Evolutionary conservation across 495 filamentous ascomycete genomes (phyloP).

Genomic region (Talaromyces borbonicus): DNA sequence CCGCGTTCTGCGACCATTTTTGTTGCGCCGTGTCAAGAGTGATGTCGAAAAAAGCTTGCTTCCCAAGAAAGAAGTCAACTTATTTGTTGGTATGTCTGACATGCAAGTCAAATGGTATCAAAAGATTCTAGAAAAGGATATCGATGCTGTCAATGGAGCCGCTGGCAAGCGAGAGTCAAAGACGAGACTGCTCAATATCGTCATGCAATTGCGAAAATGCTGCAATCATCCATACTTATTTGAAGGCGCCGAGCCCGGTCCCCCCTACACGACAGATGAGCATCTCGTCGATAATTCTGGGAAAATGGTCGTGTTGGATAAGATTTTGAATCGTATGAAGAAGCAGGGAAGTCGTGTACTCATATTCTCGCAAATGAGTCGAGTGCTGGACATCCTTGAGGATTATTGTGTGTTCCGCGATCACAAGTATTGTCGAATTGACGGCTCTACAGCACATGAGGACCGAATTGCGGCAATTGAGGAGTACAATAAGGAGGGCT

Average conservation of each 20-base stretch:
- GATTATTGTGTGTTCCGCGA: conserved; percentile 96
- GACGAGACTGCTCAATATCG: conserved; percentile 96
- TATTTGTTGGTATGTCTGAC: conserved; percentile 97
- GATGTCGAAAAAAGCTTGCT: conserved; percentile 98
- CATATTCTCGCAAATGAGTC: conserved; percentile 99
- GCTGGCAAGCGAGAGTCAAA: conserved; percentile 97
- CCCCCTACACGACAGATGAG: conserved; percentile 96
- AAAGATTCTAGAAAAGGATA: conserved; percentile 98
- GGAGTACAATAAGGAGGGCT: conserved; percentile 91
- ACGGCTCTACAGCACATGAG: conserved; percentile 94
- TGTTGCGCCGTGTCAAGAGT: conserved; percentile 92
- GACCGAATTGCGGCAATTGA: conserved; percentile 97
- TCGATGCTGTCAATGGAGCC: conserved; percentile 96
- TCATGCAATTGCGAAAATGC: conserved; percentile 99
- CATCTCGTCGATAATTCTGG: conserved; percentile 89
- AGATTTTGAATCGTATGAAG: conserved; percentile 75
- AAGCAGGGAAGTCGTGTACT: conserved; percentile 81
- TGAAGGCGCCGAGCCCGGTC: conserved; percentile 93
- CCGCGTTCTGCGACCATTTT: conserved; percentile 83
- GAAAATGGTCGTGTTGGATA: conserved; percentile 97
- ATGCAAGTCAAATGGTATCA: conserved; percentile 99
- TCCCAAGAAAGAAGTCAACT: conserved; percentile 94
- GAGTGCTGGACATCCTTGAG: conserved; percentile 92
- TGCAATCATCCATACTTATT: conserved; percentile 99
- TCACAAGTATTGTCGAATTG: conserved; percentile 95